phyloP scores from a whole-genome alignment of 2,329 filamentous ascomycete species.

The Xylariaceae sp. region DNA sequence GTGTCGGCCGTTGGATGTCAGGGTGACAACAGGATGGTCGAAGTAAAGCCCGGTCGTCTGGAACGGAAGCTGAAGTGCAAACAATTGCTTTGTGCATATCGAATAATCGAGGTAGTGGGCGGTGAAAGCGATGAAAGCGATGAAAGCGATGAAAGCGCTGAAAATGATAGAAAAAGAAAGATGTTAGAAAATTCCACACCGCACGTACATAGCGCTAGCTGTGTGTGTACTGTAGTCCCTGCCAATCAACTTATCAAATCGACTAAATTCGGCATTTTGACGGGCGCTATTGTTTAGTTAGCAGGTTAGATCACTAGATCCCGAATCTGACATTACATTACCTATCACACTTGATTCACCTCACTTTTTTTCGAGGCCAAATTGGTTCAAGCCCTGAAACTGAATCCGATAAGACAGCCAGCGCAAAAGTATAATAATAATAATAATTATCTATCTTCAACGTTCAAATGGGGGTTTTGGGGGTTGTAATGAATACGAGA shows the following conservation, averaged over 20 bases:
- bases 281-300: not conserved
- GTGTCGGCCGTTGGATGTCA: not conserved
- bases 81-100: slow-evolving; percentile 14
- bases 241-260: not conserved
- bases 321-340: not conserved
- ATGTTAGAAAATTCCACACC: not conserved
- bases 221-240: not conserved
- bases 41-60: not conserved
- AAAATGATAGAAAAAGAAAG: not conserved
- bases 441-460: not conserved
- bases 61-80: slow-evolving; percentile 12
- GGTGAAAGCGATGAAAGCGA: not conserved
- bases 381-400: not conserved
- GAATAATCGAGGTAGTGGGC: not conserved
- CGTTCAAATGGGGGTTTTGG: not conserved
- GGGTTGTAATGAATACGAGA: not conserved
- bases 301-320: too few species aligned
- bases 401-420: too few species aligned
- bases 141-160: not conserved
- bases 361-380: not conserved
- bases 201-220: not conserved
- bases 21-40: not conserved
- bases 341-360: not conserved
- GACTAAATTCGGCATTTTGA: not conserved
- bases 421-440: not conserved